Base-by-base conservation (phyloP, 2,329 filamentous ascomycete species). In the Botrytis fabae region DNA sequence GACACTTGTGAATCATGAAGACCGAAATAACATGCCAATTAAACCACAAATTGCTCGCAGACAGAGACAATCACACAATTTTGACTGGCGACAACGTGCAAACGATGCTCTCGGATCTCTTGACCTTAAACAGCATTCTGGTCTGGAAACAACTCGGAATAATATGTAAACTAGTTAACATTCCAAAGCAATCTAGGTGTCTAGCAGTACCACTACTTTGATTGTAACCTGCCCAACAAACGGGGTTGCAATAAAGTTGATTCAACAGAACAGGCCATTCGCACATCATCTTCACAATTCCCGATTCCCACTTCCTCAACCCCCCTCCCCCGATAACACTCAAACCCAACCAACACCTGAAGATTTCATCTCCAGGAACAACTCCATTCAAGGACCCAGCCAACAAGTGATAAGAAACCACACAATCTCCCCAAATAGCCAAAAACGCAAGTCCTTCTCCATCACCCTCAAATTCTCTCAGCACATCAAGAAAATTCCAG, bases 401-500 rank as follows among this genome's bases (percentile, higher is more conserved):
- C 3, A 28, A 51, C 10, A 54, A 28, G 14, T 18, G 0, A 5
- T 14, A 12, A 28, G 14, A 28, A 54, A 54, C 2, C 16, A 8
- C 12, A 28, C n/a, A 16, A 16, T n/a, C 3, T 54, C 25, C 14
- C 12, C 51, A 54, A 16, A 54, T 28, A 54, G 14, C 18, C 0
- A 12, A 54, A 18, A 2, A 18, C 0, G 0, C 5, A 54, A 18
- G 2, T 28, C 0, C 4, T n/a, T 16, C 25, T 18, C 28, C 51
- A 7, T 1, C 14, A 18, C 7, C n/a, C n/a, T 28, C 51, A 2
- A 8, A 28, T 54, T 54, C 51, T 28, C n/a, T 28, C n/a, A 28
- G 18, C n/a, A 3, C 0, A 18, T 0, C 14, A 54, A 54, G 51
- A 28, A 9, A 2, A 2, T 9, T 9, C n/a, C 2, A 6, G 14